phyloP scores from a whole-genome alignment of 164 flowering plant species.

The Vitis cinerea region DNA sequence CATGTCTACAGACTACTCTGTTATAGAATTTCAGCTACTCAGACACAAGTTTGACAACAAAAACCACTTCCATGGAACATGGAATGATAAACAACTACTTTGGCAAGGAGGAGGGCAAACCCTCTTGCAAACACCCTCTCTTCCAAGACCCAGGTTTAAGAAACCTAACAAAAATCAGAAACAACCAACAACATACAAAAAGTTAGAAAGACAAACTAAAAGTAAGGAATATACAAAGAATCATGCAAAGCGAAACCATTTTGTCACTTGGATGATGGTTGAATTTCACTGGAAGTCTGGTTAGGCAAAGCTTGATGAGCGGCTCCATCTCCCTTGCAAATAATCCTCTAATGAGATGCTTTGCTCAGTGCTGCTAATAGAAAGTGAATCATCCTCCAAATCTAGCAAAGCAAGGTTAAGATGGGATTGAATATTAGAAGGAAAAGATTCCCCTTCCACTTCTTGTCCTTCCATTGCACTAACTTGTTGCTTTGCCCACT shows the following conservation, averaged over 20 bases:
- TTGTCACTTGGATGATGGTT: background rate
- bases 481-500: conserved; percentile 73
- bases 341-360: conserved; percentile 75
- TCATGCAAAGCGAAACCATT: conserved; percentile 3
- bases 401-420: conserved; percentile 84
- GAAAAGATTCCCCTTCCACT: conserved; percentile 49
- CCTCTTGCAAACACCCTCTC: conserved; percentile 53
- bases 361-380: conserved; percentile 66
- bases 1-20: too few relatives aligned
- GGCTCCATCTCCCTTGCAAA: conserved; percentile 84
- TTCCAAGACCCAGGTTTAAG: conserved; percentile 44
- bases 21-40: too few relatives aligned
- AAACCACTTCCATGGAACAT: too few relatives aligned
- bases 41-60: too few relatives aligned
- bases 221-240: conserved; percentile 10
- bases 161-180: background rate
- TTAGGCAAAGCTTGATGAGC: conserved; percentile 81
- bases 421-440: conserved; percentile 66
- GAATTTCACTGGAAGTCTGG: background rate
- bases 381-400: conserved; percentile 71
- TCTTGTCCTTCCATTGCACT: conserved; percentile 44
- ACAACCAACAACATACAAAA: background rate
- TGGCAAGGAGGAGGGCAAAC: conserved; percentile 67
- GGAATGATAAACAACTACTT: too few relatives aligned
- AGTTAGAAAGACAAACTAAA: background rate